Base-by-base conservation (phyloP, 768 basidiomycete species). In the Pisolithus tinctorius region DNA sequence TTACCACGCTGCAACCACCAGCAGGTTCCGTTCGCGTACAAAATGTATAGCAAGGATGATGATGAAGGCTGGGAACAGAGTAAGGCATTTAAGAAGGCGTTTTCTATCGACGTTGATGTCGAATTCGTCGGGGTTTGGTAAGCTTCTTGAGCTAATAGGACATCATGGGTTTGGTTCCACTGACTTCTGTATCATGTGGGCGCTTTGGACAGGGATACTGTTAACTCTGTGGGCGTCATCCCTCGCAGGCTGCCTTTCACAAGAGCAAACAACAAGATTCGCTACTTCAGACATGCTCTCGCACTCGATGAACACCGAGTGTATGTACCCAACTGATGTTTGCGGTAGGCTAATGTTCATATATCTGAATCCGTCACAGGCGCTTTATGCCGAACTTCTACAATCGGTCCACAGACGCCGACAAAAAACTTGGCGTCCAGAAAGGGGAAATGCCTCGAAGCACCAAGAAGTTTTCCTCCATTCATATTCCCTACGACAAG, bases 41-140 rank as follows among this genome's bases (percentile, higher is more conserved):
- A 63, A 53, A 86, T 89, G 83, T 91, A 80, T 67, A 74, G 73
- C 3, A 67, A 73, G 3, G 76, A 80, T 34, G 80, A 85, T 54
- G 66, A 76, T 6, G 55, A 53, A 1, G 84, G 85, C 2, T 86
- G 85, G 84, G 53, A 59, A 5, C 81, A 86, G 60, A 83, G 82
- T 52, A 74, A 70, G 0, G 76, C 73, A 0, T 90, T 90, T 71
- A 88, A 88, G 65, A 82, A 81, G 29, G 79, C 84, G 0, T 89
- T 88, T 60, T 84, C 80, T 0, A 79, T 84, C n/a, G 83, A 86
- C 34, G 83, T 88, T 9, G 75, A 82, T 50, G 79, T 89, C 34
- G 80, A 88, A 39, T 77, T 89, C 54, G 68, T 90, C 4, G 88
- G 86, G 13, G 84, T 89, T 6, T 88, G 85, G 86, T 86, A 58